Evolutionary conservation across 208 protist species (phyloP), one percentile per base, ranked within the genome.

Genomic region (Acanthamoeba culbertsoni): DNA sequence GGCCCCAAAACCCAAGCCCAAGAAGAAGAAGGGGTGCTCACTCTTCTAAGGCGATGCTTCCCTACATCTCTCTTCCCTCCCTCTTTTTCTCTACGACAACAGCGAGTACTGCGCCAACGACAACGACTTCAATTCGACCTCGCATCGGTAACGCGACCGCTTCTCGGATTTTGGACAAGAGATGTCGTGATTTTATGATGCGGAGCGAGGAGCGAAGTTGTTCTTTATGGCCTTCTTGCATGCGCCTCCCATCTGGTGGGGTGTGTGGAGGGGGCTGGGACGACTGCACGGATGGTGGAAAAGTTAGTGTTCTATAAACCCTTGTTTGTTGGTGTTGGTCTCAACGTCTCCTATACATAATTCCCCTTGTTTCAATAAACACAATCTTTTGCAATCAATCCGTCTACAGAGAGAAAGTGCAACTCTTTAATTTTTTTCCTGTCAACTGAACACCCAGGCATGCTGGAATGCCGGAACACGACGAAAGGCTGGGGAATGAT

Each of bases 41-140:
- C 86, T 92, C 86, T 92, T 46, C 86, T 92, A 59, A 92, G 57
- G n/a, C n/a, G n/a, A n/a, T n/a, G n/a, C n/a, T n/a, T n/a, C n/a
- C n/a, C 63, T 33, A 40, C 35, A 10, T 73, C 35, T 28, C 35
- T 73, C 63, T 8, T 20, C 23, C n/a, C 63, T 43, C 35, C 18
- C 37, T 73, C 63, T 28, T 45, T 43, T 28, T 18, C 23, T 73
- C 63, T 28, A 43, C 63, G 63, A 28, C n/a, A n/a, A n/a, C n/a
- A n/a, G n/a, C n/a, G n/a, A n/a, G n/a, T n/a, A n/a, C n/a, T n/a
- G n/a, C n/a, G n/a, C 63, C 55, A 5, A 63, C 55, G 18, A 43
- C 63, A 73, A 43, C 63, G 35, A 73, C 63, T 73, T 43, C 63
- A 73, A n/a, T 73, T 73, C 63, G 63, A 73, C 63, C 12, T 55